Evolutionary conservation across 768 basidiomycete genomes (phyloP).

Genomic region (Phlegmacium glaucopus): DNA sequence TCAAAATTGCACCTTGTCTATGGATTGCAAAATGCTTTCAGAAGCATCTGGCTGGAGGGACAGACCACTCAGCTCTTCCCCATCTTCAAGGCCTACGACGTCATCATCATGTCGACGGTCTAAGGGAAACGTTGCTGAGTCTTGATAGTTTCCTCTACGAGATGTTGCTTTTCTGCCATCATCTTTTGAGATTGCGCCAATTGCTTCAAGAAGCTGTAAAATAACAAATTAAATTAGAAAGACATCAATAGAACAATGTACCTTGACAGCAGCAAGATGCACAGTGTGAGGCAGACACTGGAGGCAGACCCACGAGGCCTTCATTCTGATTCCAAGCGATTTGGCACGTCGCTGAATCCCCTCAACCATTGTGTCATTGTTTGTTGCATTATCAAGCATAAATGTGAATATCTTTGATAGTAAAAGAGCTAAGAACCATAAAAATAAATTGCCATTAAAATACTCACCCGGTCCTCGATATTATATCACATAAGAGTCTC

Average conservation of each 20-base stretch:
- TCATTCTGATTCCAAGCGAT: too few species aligned
- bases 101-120: conserved; percentile 6
- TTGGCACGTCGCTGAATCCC: neutral
- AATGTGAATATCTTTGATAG: neutral
- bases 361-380: neutral
- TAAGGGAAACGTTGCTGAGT: neutral
- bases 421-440: neutral
- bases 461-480: neutral
- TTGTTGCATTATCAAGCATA: neutral
- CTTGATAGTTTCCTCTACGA: conserved; percentile 7
- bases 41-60: too few species aligned
- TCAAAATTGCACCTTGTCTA: too few species aligned
- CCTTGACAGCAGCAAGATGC: neutral
- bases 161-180: conserved; percentile 5
- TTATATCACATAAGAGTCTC: conserved; percentile 19
- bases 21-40: too few species aligned
- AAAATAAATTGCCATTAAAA: neutral
- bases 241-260: neutral
- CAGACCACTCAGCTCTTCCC: too few species aligned
- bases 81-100: conserved; percentile 12
- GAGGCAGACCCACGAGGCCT: too few species aligned
- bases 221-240: neutral
- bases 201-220: conserved; percentile 22
- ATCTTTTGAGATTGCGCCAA: conserved; percentile 15
- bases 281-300: too few species aligned